Base-by-base conservation (phyloP, 140 eudicot species). In the Oenanthe javanica region DNA sequence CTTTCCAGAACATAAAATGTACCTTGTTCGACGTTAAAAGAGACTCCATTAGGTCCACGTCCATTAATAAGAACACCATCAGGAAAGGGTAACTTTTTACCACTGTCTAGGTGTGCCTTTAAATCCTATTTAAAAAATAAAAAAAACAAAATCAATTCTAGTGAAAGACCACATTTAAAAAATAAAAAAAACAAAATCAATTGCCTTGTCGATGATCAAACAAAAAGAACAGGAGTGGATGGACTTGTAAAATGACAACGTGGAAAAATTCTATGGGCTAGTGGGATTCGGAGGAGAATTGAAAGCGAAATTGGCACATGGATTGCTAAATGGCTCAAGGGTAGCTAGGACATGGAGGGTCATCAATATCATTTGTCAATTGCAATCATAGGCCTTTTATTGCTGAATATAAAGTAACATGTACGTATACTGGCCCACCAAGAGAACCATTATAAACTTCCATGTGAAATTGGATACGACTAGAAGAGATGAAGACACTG, bases 41-140 rank as follows among this genome's bases (percentile, higher is more conserved):
- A 84, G 46, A 86, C 86, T 40, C 86, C 97, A 77, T 85, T 86
- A 21, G 92, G 84, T 25, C 97, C 99, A 69, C 90, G 98, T 6
- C 99, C 99, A 80, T 95, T 95, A 71, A 95, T 93, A 72, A 95
- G 99, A 84, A 95, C 86, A 4, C 92, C 97, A 52, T 84, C 89
- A 36, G 99, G 99, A 36, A 87, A 89, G 36, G 93, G 97, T 69
- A 95, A 77, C 79, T 80, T 91, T 19, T 84, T 88, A 83, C 99
- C 99, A 52, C 67, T 70, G 50, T 95, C 99, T 14, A 95, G 87
- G 69, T 87, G 88, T 25, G 78, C 78, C 80, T 75, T 89, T 86
- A 95, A 86, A 54, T 36, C 75, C 99, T 95, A 86, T 78, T 14
- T 14, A 23, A 13, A 0, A 23, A n/a, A 64, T n/a, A 14, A 66